Evolutionary conservation across 108 stramenopile genomes (phyloP), one percentile per base, ranked within the genome.

Genomic region (Skeletonema marinoi): DNA sequence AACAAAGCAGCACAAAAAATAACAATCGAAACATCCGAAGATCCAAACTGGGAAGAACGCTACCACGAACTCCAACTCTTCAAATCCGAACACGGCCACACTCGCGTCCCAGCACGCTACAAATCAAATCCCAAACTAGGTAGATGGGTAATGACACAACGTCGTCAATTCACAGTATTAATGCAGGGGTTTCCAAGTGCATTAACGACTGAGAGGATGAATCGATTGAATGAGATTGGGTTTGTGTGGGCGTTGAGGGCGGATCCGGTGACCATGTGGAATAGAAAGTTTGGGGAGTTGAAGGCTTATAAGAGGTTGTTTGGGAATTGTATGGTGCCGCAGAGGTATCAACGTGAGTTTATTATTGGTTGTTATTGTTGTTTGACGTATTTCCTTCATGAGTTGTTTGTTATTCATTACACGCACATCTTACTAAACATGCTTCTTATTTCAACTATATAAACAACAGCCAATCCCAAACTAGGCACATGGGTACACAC

Each of bases 401-500:
- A 25, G 0, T 25, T 25, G 25, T 25, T 25, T 25, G 25, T 25
- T 25, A 25, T 25, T 25, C 25, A 25, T 25, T 25, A 25, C 25
- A 25, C 25, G 25, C 25, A 25, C 25, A 25, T 25, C 25, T 25
- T 25, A 25, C 25, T 25, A 0, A 25, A 25, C 25, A 25, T 25
- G 25, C 25, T 14, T 46, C 48, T 19, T 50, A 19, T 19, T 12
- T 50, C 90, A 88, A 14, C 79, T 85, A 9, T 85, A 9, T 58
- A 86, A 36, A 86, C 85, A 56, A 62, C 66, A 33, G 73, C 73
- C 17, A 88, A 92, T 64, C 60, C 84, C 1, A 75, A 83, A 66
- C 70, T 92, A 25, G 91, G 91, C 9, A 88, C 86, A 65, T 92
- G 88, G 91, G 88, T 88, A 16, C 68, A 62, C 32, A 78, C 87